phyloP scores from a whole-genome alignment of 2,329 filamentous ascomycete genomes.

The Nemania bipapillata region DNA sequence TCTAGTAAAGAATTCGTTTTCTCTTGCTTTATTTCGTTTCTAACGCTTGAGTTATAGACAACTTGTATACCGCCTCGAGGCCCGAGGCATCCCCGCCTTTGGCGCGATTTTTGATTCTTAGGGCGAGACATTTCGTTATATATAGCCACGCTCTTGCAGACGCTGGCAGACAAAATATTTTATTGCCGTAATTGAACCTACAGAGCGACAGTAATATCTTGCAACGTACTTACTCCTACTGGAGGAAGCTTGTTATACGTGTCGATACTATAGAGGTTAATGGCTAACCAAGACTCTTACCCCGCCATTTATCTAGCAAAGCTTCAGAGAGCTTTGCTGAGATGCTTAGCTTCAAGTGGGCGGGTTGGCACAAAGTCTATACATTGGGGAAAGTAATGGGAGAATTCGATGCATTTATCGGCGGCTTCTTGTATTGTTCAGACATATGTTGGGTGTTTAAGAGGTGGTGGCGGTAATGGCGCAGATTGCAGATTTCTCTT shows the following conservation, averaged over 20 bases:
- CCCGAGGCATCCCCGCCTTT: conserved; percentile 72
- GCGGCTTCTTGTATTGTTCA: neutral
- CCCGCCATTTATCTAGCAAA: no score
- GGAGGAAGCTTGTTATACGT: no score
- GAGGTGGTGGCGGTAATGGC: neutral
- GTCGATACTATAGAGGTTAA: no score
- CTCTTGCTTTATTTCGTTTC: neutral
- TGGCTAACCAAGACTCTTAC: no score
- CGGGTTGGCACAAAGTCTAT: neutral
- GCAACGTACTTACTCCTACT: neutral
- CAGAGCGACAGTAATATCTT: neutral
- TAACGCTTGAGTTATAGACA: conserved; percentile 49
- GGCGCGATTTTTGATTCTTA: conserved; percentile 71
- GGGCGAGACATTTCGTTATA: neutral
- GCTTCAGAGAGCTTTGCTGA: neutral
- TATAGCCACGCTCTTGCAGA: neutral
- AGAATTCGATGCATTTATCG: neutral
- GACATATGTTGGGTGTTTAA: neutral
- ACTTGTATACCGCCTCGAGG: conserved; percentile 75
- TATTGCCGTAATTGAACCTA: neutral
- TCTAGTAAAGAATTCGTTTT: no score
- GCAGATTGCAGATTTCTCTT: neutral
- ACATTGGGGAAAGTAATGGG: neutral
- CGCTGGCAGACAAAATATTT: neutral
- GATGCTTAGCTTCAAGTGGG: neutral